Evolutionary conservation across 495 filamentous ascomycete species (phyloP).

Genomic region (Trichoderma gamsii): DNA sequence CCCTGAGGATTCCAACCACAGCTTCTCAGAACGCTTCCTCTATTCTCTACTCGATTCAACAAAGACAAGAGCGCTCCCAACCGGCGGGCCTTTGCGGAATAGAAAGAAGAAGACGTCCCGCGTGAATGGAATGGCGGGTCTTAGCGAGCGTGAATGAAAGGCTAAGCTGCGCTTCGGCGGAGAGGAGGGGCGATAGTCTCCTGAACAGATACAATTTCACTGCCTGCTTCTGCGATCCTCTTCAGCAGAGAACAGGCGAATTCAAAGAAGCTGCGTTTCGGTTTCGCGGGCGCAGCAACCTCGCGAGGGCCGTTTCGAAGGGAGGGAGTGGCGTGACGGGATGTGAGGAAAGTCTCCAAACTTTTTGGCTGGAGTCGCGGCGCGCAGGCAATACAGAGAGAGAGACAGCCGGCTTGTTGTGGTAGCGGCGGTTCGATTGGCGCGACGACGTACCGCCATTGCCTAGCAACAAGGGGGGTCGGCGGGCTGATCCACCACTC

Average conservation of each 20-base stretch:
- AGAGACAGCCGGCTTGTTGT: neutral
- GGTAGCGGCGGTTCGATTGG: neutral
- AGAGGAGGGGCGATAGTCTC: neutral
- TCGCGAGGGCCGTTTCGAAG: neutral
- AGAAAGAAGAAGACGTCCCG: neutral
- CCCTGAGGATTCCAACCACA: neutral
- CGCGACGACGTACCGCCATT: conserved; percentile 12
- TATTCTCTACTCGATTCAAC: neutral
- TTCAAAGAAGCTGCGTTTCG: neutral
- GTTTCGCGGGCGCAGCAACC: neutral
- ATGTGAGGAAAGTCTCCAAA: neutral
- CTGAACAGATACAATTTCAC: neutral
- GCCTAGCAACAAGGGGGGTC: conserved; percentile 6
- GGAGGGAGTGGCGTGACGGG: neutral
- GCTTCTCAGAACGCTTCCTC: neutral
- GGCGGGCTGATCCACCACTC: neutral
- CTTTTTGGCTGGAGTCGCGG: conserved; percentile 4
- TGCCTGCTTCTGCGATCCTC: neutral
- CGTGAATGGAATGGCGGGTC: conserved; percentile 9
- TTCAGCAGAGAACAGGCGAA: neutral
- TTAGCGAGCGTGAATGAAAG: conserved; percentile 7
- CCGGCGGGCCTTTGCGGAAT: neutral
- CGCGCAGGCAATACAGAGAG: neutral
- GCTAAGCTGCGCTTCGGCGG: neutral
- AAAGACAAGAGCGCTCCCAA: neutral